Base-by-base conservation (phyloP, 768 basidiomycete genomes). In the Pleurotus eryngii region DNA sequence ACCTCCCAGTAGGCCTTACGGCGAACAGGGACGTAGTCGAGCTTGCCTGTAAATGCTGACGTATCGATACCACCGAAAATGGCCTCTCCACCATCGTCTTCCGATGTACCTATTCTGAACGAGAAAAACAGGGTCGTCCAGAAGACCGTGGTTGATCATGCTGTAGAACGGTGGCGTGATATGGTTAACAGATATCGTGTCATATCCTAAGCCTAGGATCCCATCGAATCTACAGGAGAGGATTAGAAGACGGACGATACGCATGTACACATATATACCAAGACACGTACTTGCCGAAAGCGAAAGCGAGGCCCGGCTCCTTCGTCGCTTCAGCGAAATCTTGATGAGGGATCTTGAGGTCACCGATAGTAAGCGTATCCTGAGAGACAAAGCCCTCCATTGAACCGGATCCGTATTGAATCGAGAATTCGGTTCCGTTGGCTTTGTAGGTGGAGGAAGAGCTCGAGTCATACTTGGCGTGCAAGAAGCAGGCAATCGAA, bases 1-100 rank as follows among this genome's bases (percentile, higher is more conserved):
- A 98, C 93, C 73, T 98, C 96, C 95, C 95, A 97, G 75, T 97
- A 98, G 4, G 93, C 97, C 81, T 92, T 94, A 64, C 93, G 85
- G 64, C 95, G 87, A 53, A 99, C 79, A 50, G 97, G 96, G 27
- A 89, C 93, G 65, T 98, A 98, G 20, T 71, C 66, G 59, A 99
- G 81, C 67, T 86, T 76, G 70, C 97, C 97, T 4, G 71, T 82
- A 76, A 90, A 98, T 35, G 91, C 89, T 22, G 63, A 63, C 9
- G 71, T 53, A 70, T 99, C 95, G 60, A 98, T 81, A 43, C 95
- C 96, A 63, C 96, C 96, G 61, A 98, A 98, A 57, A 88, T 74
- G 35, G 89, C 92, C 70, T 94, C 92, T 49, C 96, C 95, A 53
- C 88, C 92, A 67, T 97, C 96, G 0, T 83, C 77, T 62, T 95